A percentile compares a stretch with the other conserved stretches of the same genome.
Evolutionary conservation across 441 rosid species (phyloP).

Genomic region (California macrophylla): DNA sequence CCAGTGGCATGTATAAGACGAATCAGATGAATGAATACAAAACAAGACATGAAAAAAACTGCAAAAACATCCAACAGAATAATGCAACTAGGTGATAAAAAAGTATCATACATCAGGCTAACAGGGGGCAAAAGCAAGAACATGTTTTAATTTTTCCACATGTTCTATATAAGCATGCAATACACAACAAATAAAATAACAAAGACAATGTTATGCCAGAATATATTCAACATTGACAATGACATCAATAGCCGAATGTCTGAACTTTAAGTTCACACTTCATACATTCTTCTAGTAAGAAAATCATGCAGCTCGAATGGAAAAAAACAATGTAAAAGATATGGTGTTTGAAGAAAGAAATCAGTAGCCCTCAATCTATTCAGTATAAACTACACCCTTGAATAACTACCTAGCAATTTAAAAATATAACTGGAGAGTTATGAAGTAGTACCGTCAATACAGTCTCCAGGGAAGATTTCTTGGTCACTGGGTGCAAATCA

Average conservation of each 20-base stretch:
- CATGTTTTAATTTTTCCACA: not conserved
- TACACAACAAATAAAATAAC: not conserved
- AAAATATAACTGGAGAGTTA: conserved; percentile 12
- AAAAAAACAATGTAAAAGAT: not conserved
- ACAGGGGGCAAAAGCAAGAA: not conserved
- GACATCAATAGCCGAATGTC: not conserved
- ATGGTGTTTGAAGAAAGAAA: not conserved
- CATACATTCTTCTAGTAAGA: not conserved
- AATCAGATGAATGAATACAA: not conserved
- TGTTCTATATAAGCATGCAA: not conserved
- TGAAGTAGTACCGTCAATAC: conserved; percentile 70
- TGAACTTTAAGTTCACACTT: not conserved
- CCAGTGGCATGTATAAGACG: not conserved
- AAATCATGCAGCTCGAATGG: not conserved
- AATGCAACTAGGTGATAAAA: not conserved
- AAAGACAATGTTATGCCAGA: not conserved
- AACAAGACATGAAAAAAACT: not conserved
- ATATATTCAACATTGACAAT: not conserved
- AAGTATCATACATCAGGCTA: not conserved
- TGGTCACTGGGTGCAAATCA: conserved; percentile 85
- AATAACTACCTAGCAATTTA: conserved; percentile 7
- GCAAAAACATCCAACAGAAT: not conserved
- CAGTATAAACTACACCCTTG: conserved; percentile 4
- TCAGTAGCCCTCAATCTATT: not conserved
- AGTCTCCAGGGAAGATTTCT: conserved; percentile 90